Evolutionary conservation across 2,329 filamentous ascomycete species (phyloP), one percentile per base, ranked within the genome.

Genomic region (Lasiodiplodia citricola): DNA sequence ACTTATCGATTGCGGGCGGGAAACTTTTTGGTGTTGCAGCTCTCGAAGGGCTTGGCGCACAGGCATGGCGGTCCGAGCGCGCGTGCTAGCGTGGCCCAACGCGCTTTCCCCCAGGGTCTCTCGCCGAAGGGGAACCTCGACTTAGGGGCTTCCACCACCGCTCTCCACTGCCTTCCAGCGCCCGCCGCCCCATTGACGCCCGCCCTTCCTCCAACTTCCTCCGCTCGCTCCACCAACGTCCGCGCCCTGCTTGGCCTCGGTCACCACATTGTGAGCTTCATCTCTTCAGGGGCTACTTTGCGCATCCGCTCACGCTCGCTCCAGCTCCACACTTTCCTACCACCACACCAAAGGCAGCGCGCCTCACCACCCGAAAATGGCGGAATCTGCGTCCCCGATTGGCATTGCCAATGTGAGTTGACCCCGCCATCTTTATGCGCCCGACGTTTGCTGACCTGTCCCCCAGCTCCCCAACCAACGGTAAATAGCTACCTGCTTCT

Each of bases 381-480:
- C 88, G 75, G 88, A 91, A 77, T 87, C 87, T 73, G 84, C 87
- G 70, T 87, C 87, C 76, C 88, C 88, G 75, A 91, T 91, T 87
- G 89, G 89, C 84, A 91, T 91, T 88, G 89, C 89, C 86, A 91
- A 91, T 80, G 88, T 90, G 82, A 81, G 87, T 87, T 67, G 65
- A 58, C 21, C 25, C 70, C 18, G 63, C 68, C n/a, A 14, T 28
- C 4, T 18, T 13, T 31, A 16, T 51, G 18, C 47, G 58, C 23
- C 16, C 18, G 37, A 41, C 37, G 25, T 50, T 10, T 74, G 74
- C 81, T 84, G 71, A 85, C 73, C 66, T 62, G 23, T 72, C 57
- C 71, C 31, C 71, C 76, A 90, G 88, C 84, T 91, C 76, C 89
- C 89, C 76, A 91, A 91, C 82, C 89, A 91, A 84, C 86, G 88